Conservation (phyloP, 371 early-diverging fungal genomes). For the Zopfochytrium polystomum region DNA sequence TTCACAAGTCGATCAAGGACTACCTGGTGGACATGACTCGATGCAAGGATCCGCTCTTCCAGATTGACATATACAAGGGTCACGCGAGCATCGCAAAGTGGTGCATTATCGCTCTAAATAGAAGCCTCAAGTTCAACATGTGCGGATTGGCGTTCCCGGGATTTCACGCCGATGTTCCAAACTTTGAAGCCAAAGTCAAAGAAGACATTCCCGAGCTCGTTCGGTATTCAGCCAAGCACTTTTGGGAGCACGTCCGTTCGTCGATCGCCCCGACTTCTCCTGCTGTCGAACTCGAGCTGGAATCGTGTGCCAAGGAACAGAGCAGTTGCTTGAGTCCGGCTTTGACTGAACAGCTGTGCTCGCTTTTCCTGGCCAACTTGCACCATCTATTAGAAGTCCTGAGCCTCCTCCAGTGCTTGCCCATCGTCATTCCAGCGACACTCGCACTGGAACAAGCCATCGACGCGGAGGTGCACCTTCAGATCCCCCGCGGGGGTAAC, state of each 20-base stretch:
- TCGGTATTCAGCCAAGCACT: background rate
- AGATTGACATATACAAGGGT: background rate
- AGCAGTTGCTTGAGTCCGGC: no score
- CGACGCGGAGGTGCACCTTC: background rate
- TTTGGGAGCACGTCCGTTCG: background rate
- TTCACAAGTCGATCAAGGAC: no score
- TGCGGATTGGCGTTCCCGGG: no score
- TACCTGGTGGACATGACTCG: slow-evolving; percentile 11
- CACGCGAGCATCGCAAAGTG: background rate
- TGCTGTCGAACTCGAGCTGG: background rate
- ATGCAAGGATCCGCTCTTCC: slow-evolving; percentile 5
- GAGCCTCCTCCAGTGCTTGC: background rate
- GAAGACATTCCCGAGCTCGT: background rate
- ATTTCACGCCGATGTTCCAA: background rate
- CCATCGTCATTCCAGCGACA: background rate
- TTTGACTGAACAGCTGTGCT: no score
- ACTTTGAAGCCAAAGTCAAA: background rate
- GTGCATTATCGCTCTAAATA: background rate
- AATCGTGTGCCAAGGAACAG: no score
- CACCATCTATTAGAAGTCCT: slow-evolving; percentile 3
- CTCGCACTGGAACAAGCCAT: background rate
- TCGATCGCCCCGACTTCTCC: no score
- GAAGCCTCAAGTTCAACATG: background rate
- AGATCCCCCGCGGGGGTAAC: no score
- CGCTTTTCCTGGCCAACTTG: no score